Conservation (phyloP, 208 protist species). For the Wallacemonas rigidus region DNA sequence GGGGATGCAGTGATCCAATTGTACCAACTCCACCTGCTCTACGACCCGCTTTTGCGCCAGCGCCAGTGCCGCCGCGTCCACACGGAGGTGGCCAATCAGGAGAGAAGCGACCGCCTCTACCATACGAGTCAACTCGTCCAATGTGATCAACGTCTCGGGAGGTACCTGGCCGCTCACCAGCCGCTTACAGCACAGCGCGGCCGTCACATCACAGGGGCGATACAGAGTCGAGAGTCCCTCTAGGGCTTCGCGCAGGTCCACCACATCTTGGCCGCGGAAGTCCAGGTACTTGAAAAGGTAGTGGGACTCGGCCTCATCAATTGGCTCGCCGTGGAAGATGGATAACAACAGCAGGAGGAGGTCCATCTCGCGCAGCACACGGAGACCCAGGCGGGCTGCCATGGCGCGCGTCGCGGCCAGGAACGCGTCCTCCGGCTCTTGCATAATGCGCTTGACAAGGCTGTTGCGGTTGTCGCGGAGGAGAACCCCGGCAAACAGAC, state of each 20-base stretch:
- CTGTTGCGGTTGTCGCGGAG: slow-evolving; percentile 25
- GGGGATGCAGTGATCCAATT: slow-evolving; percentile 31
- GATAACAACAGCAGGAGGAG: slow-evolving; percentile 15
- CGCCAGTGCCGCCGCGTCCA: background rate
- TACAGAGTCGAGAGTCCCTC: slow-evolving; percentile 30
- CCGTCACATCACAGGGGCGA: slow-evolving; percentile 20
- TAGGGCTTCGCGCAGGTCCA: slow-evolving; percentile 32
- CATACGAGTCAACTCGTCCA: slow-evolving; percentile 40
- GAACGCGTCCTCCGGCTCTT: slow-evolving; percentile 15
- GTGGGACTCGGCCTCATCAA: slow-evolving; percentile 24
- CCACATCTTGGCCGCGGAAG: slow-evolving; percentile 15
- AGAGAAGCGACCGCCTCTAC: slow-evolving; percentile 4
- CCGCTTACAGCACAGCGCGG: slow-evolving; percentile 33
- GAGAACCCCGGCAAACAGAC: slow-evolving; percentile 30
- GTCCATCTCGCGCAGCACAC: slow-evolving; percentile 25
- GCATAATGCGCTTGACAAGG: slow-evolving; percentile 18
- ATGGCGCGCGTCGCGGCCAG: slow-evolving; percentile 17
- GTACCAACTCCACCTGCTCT: slow-evolving; percentile 15
- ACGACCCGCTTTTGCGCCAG: background rate
- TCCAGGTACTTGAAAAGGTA: slow-evolving; percentile 47
- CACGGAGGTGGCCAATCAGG: background rate
- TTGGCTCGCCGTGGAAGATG: slow-evolving; percentile 3
- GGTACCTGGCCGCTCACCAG: slow-evolving; percentile 24
- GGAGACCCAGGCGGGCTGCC: slow-evolving; percentile 33
- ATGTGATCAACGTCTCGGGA: slow-evolving; percentile 29